Percentiles rank a stretch among this genome's conserved stretches.
Evolutionary conservation across 345 rosid species (phyloP).

Genomic region (Diplotaxis tenuifolia): DNA sequence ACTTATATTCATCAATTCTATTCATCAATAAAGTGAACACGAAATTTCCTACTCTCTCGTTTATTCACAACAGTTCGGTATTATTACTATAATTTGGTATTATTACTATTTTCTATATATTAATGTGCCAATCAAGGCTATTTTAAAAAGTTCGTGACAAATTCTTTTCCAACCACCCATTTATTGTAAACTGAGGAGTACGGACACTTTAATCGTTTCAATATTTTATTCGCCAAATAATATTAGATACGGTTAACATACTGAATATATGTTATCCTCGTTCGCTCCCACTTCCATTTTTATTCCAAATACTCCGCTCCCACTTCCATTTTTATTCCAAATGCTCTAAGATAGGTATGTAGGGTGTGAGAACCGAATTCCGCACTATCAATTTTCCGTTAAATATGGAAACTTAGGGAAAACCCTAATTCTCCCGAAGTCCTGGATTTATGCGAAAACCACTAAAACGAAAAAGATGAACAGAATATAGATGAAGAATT

Average conservation of each 20-base stretch:
- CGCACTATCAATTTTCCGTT: too few species aligned
- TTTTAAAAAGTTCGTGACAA: background rate
- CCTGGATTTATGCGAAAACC: too few species aligned
- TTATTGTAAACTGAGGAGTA: background rate
- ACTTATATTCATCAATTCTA: too few species aligned
- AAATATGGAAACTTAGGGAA: too few species aligned
- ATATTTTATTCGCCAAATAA: background rate
- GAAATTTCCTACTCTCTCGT: too few species aligned
- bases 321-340: slow-evolving; percentile 10
- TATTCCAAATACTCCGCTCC: slow-evolving; percentile 9
- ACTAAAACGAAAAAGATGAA: too few species aligned
- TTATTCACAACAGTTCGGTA: too few species aligned
- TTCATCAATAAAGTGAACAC: too few species aligned
- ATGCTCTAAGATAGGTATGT: slow-evolving; percentile 1
- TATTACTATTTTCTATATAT: background rate
- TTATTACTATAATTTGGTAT: background rate
- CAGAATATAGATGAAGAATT: too few species aligned
- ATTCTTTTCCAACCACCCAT: background rate
- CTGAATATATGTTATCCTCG: slow-evolving; percentile 25
- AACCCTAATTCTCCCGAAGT: too few species aligned
- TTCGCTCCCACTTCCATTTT: slow-evolving; percentile 25
- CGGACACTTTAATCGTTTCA: background rate
- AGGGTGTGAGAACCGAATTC: too few species aligned
- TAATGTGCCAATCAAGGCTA: background rate
- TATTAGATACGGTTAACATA: background rate